These are phyloP conservation scores for Ettlia oleoabundans DNA, from an alignment of 139 green algal genomes.

Conservation along the genomic window DNA sequence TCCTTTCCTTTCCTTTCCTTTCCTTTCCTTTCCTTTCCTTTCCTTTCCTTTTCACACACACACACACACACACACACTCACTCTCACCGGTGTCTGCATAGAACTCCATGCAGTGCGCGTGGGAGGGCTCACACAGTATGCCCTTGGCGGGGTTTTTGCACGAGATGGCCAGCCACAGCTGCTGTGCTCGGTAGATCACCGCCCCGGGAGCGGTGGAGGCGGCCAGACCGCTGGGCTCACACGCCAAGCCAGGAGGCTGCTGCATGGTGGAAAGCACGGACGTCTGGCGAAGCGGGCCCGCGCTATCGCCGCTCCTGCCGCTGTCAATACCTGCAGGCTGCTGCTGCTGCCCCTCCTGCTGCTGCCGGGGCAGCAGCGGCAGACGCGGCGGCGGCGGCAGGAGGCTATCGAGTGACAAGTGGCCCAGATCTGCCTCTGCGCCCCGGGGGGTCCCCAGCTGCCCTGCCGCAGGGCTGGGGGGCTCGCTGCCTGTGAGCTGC, in stretches of 20 bases:
- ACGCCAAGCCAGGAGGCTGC: too few species aligned
- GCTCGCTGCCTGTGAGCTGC: conserved; percentile 16
- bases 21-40: too few species aligned
- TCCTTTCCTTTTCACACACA: not conserved
- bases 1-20: too few species aligned
- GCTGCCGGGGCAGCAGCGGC: not conserved
- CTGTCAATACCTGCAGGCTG: not conserved
- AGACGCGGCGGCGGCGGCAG: too few species aligned
- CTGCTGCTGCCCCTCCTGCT: conserved; percentile 1
- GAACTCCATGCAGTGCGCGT: conserved; percentile 34
- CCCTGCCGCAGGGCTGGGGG: conserved; percentile 8
- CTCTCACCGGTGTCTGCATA: conserved; percentile 13
- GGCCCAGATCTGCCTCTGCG: not conserved
- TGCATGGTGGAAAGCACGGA: too few species aligned
- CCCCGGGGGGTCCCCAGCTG: not conserved
- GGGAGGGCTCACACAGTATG: conserved; percentile 72
- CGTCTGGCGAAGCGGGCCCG: too few species aligned
- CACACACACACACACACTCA: not conserved
- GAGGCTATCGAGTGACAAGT: not conserved
- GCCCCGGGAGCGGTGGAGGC: not conserved
- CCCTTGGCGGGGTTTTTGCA: conserved; percentile 69
- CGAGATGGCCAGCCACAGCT: conserved; percentile 61
- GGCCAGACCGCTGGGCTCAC: not conserved
- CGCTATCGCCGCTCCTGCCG: not conserved
- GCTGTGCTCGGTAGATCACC: conserved; percentile 42